Evolutionary conservation across 805 yeast genomes (phyloP).

Genomic region (Metschnikowia reukaufii): DNA sequence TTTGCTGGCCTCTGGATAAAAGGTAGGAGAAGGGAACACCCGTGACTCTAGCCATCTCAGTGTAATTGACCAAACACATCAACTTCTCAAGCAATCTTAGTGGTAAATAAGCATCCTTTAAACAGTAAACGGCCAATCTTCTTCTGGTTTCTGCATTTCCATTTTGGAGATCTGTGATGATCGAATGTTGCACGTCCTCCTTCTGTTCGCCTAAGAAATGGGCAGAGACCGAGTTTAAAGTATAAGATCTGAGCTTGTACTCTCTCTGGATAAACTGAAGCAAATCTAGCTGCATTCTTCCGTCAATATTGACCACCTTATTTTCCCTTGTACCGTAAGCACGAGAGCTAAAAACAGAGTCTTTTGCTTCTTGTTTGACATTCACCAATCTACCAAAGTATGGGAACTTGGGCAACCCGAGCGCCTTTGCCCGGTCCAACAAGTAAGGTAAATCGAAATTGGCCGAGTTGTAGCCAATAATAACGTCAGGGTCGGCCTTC

Average conservation of each 20-base stretch:
- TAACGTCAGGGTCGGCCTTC: conserved; percentile 89
- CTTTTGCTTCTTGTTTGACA: conserved; percentile 75
- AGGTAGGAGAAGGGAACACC: conserved; percentile 96
- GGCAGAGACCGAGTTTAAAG: conserved; percentile 92
- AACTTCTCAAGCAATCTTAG: conserved; percentile 83
- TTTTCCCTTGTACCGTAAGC: conserved; percentile 97
- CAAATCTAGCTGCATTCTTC: conserved; percentile 91
- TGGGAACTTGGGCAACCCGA: conserved; percentile 69
- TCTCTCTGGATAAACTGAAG: conserved; percentile 93
- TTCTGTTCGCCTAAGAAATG: conserved; percentile 93
- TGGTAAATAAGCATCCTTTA: conserved; percentile 94
- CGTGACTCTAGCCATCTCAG: conserved; percentile 99
- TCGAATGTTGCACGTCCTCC: conserved; percentile 97
- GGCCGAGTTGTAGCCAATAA: conserved; percentile 92
- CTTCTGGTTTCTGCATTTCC: conserved; percentile 92
- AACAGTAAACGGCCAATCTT: conserved; percentile 93
- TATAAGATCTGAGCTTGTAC: conserved; percentile 89
- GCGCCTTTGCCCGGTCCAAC: conserved; percentile 78
- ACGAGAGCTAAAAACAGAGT: conserved; percentile 82
- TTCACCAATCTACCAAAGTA: conserved; percentile 76
- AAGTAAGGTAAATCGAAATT: conserved; percentile 95
- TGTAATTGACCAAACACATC: conserved; percentile 95
- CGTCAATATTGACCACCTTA: conserved; percentile 88
- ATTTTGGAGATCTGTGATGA: conserved; percentile 90
- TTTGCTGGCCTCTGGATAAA: conserved; percentile 92